Conservation (phyloP, 176 grass and related monocot genomes). For the Leersia perrieri region DNA sequence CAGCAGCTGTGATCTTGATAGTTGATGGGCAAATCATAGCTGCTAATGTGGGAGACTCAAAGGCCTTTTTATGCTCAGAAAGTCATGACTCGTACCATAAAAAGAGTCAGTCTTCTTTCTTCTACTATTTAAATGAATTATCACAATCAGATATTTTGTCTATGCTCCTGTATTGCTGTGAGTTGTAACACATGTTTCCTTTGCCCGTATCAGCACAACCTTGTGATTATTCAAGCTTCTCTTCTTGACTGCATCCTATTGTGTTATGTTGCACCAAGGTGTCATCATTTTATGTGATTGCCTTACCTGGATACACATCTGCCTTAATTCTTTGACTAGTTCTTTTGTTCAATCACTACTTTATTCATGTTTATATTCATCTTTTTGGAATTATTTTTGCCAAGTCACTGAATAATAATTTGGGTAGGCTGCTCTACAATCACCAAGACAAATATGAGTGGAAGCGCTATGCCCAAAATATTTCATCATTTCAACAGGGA, state of each 20-base stretch:
- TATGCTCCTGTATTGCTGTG: too few relatives aligned
- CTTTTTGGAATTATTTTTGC: background rate
- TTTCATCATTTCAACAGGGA: conserved; percentile 13
- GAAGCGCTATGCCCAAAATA: background rate
- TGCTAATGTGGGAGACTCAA: conserved; percentile 95
- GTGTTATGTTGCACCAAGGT: background rate
- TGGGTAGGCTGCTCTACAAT: background rate
- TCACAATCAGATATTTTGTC: background rate
- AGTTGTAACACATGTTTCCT: background rate
- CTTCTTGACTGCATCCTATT: background rate
- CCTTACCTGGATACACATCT: background rate
- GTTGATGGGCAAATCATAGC: conserved; percentile 73
- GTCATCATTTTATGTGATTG: background rate
- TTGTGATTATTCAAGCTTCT: conserved; percentile 17
- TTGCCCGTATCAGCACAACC: background rate
- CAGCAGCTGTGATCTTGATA: conserved; percentile 74
- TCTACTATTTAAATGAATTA: conserved; percentile 15
- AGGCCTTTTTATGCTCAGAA: conserved; percentile 88
- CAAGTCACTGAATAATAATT: background rate
- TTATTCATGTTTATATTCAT: conserved; percentile 18
- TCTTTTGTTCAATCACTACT: background rate
- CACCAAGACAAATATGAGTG: conserved; percentile 2
- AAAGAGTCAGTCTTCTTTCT: conserved; percentile 55
- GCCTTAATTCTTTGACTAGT: background rate
- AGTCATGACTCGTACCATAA: conserved; percentile 15